These are phyloP conservation scores for Hondaea fermentalgiana DNA, from an alignment of 108 stramenopile species.

Conservation along the genomic window DNA sequence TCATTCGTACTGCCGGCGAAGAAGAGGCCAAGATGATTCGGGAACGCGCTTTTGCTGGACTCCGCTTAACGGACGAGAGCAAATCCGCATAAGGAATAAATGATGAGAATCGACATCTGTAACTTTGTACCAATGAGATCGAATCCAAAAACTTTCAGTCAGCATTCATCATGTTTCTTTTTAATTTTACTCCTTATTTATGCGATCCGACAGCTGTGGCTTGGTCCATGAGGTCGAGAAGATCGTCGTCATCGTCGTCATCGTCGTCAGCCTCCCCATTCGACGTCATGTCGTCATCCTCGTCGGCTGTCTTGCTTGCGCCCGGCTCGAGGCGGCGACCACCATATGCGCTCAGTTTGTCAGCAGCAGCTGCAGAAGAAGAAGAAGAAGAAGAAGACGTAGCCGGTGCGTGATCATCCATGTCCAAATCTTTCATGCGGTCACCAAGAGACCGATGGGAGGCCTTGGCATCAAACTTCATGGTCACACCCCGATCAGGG, in stretches of 20 bases:
- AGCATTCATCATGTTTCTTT: too few relatives aligned
- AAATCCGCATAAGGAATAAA: too few relatives aligned
- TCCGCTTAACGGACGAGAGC: not conserved
- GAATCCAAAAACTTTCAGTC: too few relatives aligned
- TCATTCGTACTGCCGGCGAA: not conserved
- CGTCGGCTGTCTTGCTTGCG: not conserved
- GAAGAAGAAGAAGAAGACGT: too few relatives aligned
- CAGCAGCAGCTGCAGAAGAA: too few relatives aligned
- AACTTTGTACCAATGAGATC: too few relatives aligned
- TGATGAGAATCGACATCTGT: too few relatives aligned
- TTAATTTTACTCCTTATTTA: not conserved
- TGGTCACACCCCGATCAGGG: not conserved
- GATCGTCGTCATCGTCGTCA: not conserved
- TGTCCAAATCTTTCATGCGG: not conserved
- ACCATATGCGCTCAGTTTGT: not conserved
- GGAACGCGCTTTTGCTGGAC: not conserved
- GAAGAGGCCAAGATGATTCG: not conserved
- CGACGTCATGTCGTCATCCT: not conserved
- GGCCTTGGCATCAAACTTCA: constrained; percentile 8
- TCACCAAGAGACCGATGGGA: not conserved
- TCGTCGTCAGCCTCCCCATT: not conserved
- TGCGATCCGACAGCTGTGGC: not conserved
- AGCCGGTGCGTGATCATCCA: not conserved
- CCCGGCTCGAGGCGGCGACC: not conserved
- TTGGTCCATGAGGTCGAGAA: not conserved